Percentiles rank a stretch among this genome's conserved stretches.
Conservation (phyloP, 75 land plant genomes). For the Sequoia sempervirens region DNA sequence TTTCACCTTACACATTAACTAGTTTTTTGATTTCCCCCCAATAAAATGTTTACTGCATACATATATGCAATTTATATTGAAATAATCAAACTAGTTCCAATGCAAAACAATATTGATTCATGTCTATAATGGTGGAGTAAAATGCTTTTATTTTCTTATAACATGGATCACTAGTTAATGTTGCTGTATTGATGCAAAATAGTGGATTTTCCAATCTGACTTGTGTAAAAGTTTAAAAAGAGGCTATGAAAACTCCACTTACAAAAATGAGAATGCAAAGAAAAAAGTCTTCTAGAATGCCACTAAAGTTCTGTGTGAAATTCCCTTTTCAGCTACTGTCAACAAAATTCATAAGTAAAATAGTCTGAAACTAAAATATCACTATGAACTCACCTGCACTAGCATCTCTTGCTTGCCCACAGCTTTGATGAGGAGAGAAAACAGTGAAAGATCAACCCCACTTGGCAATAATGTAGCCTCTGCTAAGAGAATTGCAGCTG, state of each 20-base stretch:
- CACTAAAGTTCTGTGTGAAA: background rate
- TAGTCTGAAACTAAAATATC: background rate
- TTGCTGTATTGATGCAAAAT: background rate
- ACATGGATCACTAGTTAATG: background rate
- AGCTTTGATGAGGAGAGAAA: conserved; percentile 78
- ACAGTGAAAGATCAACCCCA: conserved; percentile 81
- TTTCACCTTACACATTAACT: no score
- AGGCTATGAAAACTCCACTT: background rate
- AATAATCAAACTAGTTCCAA: background rate
- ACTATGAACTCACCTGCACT: conserved; percentile 69
- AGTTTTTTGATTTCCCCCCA: background rate
- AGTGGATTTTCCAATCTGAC: background rate
- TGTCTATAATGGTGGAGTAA: background rate
- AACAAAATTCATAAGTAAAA: background rate
- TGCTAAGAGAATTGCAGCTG: conserved; percentile 85
- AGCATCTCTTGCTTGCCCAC: conserved; percentile 70
- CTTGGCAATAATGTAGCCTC: conserved; percentile 87
- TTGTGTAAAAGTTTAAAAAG: background rate
- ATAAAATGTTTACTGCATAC: background rate
- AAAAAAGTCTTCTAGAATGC: background rate
- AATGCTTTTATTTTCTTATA: background rate
- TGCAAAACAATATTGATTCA: background rate
- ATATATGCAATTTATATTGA: no score
- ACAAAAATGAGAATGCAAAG: background rate
- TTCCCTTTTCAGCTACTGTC: background rate